phyloP scores from a whole-genome alignment of 805 yeast species.

The Wickerhamomyces bovis region DNA sequence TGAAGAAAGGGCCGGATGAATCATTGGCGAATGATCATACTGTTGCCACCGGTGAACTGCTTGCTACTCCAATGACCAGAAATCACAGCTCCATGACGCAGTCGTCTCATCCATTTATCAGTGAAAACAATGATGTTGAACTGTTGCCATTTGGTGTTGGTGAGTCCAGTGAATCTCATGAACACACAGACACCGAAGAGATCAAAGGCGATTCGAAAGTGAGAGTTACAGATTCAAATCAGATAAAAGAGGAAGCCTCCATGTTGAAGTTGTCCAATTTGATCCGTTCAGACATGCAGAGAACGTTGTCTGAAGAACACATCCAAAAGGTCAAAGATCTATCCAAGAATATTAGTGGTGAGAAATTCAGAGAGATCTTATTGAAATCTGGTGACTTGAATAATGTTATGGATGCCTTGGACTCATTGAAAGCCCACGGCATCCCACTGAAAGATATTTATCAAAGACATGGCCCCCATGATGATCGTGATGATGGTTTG shows the following conservation, averaged over 20 bases:
- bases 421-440: slow-evolving; percentile 34
- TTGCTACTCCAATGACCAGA: slow-evolving; percentile 8
- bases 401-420: slow-evolving; percentile 32
- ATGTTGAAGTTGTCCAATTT: slow-evolving; percentile 15
- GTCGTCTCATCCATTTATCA: slow-evolving; percentile 21
- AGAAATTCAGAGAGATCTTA: slow-evolving; percentile 30
- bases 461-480: slow-evolving; percentile 12
- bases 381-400: slow-evolving; percentile 32
- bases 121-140: slow-evolving; percentile 27
- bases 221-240: slow-evolving; percentile 11
- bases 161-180: slow-evolving; percentile 21
- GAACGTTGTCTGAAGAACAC: slow-evolving; percentile 19
- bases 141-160: slow-evolving; percentile 33
- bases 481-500: neutral
- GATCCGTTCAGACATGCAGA: slow-evolving; percentile 11
- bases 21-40: neutral
- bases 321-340: slow-evolving; percentile 21
- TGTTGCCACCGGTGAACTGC: neutral
- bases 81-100: neutral
- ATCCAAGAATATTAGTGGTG: slow-evolving; percentile 25
- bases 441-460: slow-evolving; percentile 31
- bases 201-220: slow-evolving; percentile 20
- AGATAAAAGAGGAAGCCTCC: slow-evolving; percentile 23
- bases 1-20: neutral
- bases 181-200: slow-evolving; percentile 26